These are phyloP conservation scores for Sphaerostilbella broomeana DNA, from an alignment of 2,329 filamentous ascomycete genomes.

Conservation along the genomic window DNA sequence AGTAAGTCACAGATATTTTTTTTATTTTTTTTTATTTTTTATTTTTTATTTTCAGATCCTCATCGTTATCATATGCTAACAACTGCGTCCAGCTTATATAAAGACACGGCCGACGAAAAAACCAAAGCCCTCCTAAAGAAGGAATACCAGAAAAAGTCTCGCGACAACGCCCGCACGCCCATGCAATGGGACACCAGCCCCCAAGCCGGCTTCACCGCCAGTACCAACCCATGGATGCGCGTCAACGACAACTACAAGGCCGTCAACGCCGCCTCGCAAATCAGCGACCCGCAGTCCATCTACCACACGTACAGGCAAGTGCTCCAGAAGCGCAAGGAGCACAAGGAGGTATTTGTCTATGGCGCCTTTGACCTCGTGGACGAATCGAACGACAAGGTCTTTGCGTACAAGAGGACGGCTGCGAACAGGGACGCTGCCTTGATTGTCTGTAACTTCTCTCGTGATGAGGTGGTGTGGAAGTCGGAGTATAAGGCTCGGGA, in stretches of 20 bases:
- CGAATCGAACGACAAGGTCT: constrained; percentile 29
- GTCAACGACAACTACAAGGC: constrained; percentile 55
- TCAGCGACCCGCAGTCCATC: constrained; percentile 41
- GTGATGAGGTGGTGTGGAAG: constrained; percentile 26
- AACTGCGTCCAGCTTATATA: constrained; percentile 28
- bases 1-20: constrained; percentile 27
- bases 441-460: constrained; percentile 34
- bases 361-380: constrained; percentile 44
- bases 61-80: constrained; percentile 1
- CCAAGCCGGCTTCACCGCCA: constrained; percentile 59
- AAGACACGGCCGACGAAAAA: constrained; percentile 33
- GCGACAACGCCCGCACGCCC: constrained; percentile 65
- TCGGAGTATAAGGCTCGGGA: constrained; percentile 23
- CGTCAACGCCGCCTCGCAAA: constrained; percentile 57
- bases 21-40: no score
- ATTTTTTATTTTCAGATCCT: no score
- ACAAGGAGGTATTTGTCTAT: constrained; percentile 60
- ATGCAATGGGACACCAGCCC: constrained; percentile 61
- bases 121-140: constrained; percentile 30
- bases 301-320: constrained; percentile 56
- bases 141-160: constrained; percentile 51
- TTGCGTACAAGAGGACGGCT: constrained; percentile 33
- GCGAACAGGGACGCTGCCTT: constrained; percentile 27
- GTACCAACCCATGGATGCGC: constrained; percentile 60
- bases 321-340: constrained; percentile 52